Conservation (phyloP, 1,284 basidiomycete genomes). For the Schizophyllum commune region DNA sequence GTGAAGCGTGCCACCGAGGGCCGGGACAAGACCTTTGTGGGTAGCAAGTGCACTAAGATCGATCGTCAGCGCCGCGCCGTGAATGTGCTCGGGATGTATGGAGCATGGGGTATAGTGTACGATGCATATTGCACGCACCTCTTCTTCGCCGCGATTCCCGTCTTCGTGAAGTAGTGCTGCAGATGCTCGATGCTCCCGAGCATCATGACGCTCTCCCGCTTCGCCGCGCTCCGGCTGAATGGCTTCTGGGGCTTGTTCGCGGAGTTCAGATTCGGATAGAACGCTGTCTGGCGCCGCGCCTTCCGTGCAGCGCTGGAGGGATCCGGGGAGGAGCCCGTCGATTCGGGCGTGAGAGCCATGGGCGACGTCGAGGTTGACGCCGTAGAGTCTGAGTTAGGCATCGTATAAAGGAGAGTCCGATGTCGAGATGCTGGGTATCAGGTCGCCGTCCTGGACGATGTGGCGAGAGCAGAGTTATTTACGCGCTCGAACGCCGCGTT, state of each 20-base stretch:
- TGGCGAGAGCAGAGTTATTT: not conserved
- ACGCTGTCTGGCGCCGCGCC: constrained; percentile 54
- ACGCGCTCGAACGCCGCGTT: not conserved
- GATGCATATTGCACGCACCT: constrained; percentile 40
- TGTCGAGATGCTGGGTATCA: not conserved
- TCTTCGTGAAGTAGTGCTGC: constrained; percentile 85
- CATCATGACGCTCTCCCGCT: constrained; percentile 81
- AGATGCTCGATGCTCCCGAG: constrained; percentile 82
- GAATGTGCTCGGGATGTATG: constrained; percentile 2
- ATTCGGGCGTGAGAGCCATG: constrained; percentile 41
- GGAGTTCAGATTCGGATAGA: constrained; percentile 68
- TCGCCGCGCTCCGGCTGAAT: constrained; percentile 79
- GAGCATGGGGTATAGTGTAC: not conserved
- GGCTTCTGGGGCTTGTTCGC: constrained; percentile 68
- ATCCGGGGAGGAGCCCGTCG: constrained; percentile 28
- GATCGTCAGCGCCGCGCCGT: constrained; percentile 6
- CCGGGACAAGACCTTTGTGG: constrained; percentile 62
- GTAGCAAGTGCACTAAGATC: constrained; percentile 9
- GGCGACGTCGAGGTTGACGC: constrained; percentile 34
- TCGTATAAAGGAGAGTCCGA: not conserved
- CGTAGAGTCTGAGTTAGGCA: constrained; percentile 25
- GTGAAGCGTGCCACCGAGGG: constrained; percentile 54
- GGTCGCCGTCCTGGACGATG: not conserved
- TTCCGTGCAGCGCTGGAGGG: constrained; percentile 27
- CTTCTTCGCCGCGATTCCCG: constrained; percentile 64